Evolutionary conservation across 768 basidiomycete species (phyloP).

Genomic region (Suillus fuscotomentosus): DNA sequence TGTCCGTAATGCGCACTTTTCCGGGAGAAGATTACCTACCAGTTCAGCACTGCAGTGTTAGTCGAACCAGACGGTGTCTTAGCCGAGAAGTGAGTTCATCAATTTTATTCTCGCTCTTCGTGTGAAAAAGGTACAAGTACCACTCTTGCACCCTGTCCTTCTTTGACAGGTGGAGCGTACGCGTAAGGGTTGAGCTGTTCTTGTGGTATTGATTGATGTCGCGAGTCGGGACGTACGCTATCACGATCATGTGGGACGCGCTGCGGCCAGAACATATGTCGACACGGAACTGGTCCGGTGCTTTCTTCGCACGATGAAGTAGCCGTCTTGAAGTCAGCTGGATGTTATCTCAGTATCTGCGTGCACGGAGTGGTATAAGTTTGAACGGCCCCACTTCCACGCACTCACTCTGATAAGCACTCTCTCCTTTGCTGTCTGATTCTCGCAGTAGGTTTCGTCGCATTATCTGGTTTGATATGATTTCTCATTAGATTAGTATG

Average conservation of each 20-base stretch:
- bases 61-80: background rate
- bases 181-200: background rate
- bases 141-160: background rate
- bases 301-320: background rate
- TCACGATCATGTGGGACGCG: too few species aligned
- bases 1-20: background rate
- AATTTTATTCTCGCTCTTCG: background rate
- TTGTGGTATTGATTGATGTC: background rate
- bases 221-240: background rate
- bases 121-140: background rate
- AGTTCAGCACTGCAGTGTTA: background rate
- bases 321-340: background rate
- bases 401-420: background rate
- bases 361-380: background rate
- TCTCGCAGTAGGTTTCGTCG: background rate
- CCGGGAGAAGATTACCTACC: background rate
- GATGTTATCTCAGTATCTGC: background rate
- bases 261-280: background rate
- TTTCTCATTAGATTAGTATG: conserved; percentile 22
- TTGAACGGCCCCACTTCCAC: background rate
- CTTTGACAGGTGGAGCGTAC: background rate
- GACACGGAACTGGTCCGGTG: background rate
- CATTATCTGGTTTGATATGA: background rate
- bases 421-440: background rate
- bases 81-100: background rate